Base-by-base conservation (phyloP, 1,284 basidiomycete genomes). In the Coniferiporia weirii region DNA sequence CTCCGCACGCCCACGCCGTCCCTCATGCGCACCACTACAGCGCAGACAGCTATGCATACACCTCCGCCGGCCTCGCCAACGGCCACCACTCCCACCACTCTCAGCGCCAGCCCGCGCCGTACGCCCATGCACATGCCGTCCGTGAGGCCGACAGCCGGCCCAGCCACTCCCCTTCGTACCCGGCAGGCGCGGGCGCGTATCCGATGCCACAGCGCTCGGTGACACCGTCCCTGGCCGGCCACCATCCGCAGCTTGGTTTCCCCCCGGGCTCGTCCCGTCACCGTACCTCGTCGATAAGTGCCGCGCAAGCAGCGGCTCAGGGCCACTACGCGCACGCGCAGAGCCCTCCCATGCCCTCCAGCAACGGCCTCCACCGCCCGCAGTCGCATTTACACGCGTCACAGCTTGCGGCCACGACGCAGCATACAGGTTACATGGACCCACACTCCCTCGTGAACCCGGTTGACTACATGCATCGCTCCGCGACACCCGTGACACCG, bases 151-250 rank as follows among this genome's bases (percentile, higher is more conserved):
- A 17, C 45, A 50, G 46, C 8, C 60, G 57, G 47, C 52, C 60
- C 32, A 52, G 47, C 32, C 55, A 61, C 13, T 27, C 52, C 27
- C 48, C 52, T 7, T 54, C 56, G 19, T 61, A 58, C 20, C 43
- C 54, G 27, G 15, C 52, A 35, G 46, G 47, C 50, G 56, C 52
- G 27, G 46, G 47, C 50, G 56, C 44, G 48, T 61, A 40, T 19
- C 27, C 56, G 19, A 32, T 55, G 6, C 52, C 60, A 8, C 53
- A 55, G 34, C 59, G 54, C 13, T 46, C 59, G 19, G 47, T 47
- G 53, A 60, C 59, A 20, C 59, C 59, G 54, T 47, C 59, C 19
- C 36, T 58, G 47, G 15, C 52, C 36, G 52, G 56, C 19, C 53
- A 61, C 19, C 53, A 61, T 40, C 35, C 60, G 13, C 55, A 56